Evolutionary conservation across 345 rosid genomes (phyloP), one percentile per base, ranked within the genome.

Genomic region (Melaleuca quinquenervia): DNA sequence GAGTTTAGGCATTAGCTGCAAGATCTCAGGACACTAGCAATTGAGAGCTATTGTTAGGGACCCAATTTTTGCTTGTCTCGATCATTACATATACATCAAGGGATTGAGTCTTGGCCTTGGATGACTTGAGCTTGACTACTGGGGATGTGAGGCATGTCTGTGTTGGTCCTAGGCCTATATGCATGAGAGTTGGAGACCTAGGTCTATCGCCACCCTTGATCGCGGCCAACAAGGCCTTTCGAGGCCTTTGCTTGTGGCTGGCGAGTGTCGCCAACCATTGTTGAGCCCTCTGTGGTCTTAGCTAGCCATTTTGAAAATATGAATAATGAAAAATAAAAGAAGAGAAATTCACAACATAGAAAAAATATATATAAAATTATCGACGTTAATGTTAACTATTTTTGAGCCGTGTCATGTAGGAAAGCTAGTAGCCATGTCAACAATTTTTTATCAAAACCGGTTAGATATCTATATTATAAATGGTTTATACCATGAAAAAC

Each of bases 1-100:
- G 1, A 58, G 32, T n/a, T 58, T 3, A 0, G 0, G 7, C 32
- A n/a, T 12, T 14, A 2, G 1, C 2, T 58, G 0, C 8, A 14
- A 0, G 13, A 3, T 13, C 2, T 1, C 13, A 6, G 16, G 14
- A 41, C 32, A n/a, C 32, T 8, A 5, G 4, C 16, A 58, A 58
- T n/a, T 8, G 0, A 58, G 70, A 32, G 16, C 8, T 58, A 58
- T 5, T n/a, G 27, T 58, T 32, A n/a, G 12, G 64, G 64, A 58
- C 64, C 27, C 16, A 24, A 55, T 9, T 55, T 12, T 0, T 8
- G 16, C 0, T 12, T 22, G 24, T 9, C 24, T n/a, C 9, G 27
- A n/a, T 55, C 60, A 55, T 0, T 55, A 1, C n/a, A 55, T n/a
- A 55, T 22, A 8, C 60, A 58, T 58, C 64, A n/a, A 58, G 32